phyloP scores from a whole-genome alignment of 495 filamentous ascomycete species.

The Cercophora samala region DNA sequence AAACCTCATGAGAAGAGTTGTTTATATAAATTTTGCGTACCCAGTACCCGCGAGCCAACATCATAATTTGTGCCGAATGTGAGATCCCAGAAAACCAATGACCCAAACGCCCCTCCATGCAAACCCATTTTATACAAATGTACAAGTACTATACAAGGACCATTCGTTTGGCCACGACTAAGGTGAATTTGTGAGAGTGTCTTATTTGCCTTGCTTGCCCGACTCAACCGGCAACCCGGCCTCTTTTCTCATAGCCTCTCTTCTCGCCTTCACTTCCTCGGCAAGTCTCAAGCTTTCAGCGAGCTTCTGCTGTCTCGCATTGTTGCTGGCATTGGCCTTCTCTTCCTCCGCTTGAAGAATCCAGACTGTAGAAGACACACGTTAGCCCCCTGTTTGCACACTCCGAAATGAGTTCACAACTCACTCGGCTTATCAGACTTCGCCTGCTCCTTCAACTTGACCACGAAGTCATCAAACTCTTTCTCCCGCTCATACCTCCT shows the following conservation, averaged over 20 bases:
- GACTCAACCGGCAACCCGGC: conserved; percentile 32
- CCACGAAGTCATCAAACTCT: conserved; percentile 86
- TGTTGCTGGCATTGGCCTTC: conserved; percentile 53
- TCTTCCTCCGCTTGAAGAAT: conserved; percentile 61
- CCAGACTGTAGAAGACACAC: conserved; percentile 56
- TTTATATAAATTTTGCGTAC: neutral
- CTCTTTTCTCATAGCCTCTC: conserved; percentile 56
- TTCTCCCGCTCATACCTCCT: conserved; percentile 67
- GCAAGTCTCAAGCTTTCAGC: conserved; percentile 46
- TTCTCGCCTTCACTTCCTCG: conserved; percentile 60
- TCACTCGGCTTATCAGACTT: conserved; percentile 80
- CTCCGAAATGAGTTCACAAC: conserved; percentile 10
- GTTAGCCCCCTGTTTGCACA: neutral
- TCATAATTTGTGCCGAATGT: neutral
- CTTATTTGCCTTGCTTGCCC: conserved; percentile 10
- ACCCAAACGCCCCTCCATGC: conserved; percentile 1
- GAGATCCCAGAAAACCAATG: neutral
- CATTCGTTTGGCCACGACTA: neutral
- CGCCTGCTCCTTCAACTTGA: conserved; percentile 77
- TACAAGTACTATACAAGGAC: neutral
- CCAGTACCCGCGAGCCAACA: neutral
- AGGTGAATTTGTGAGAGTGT: neutral
- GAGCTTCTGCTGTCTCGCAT: conserved; percentile 4
- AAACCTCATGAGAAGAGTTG: neutral
- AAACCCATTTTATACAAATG: neutral